Base-by-base conservation (phyloP, 1,139 yeast species). In the Hemisphaericaspora lyxosophila region DNA sequence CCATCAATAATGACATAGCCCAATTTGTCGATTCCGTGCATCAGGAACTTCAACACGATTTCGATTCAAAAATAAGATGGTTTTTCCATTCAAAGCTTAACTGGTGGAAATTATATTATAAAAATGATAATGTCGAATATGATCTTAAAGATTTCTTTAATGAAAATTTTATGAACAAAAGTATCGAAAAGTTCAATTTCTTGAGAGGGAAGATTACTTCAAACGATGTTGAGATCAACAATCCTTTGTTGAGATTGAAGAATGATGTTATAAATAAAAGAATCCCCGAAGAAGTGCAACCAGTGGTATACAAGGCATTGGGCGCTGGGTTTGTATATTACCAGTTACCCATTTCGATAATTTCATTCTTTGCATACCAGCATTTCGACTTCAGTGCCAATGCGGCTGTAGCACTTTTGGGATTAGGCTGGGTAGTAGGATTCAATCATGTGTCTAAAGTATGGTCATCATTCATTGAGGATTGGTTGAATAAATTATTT, bases 41-140 rank as follows among this genome's bases (percentile, higher is more conserved):
- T 47, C 43, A 57, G 4, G 78, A 72, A 42, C 53, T 72, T 12
- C 75, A 69, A 43, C 46, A 54, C 26, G 46, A 51, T 3, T 60
- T 71, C 32, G 56, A 59, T 7, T 75, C 76, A 2, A 41, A 49
- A 3, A 59, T 70, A 1, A 46, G 47, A 6, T 46, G 41, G 1
- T 68, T 59, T 41, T 68, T 72, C 54, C 49, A 45, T 7, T 53
- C 49, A 19, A 60, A 55, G 15, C 57, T 72, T 31, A 49, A 52
- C 20, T 72, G 77, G 77, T 71, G 74, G 73, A 69, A 60, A 44
- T 53, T 72, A 14, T 72, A 72, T 48, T 59, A 57, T 41, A 64
- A 60, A 35, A 71, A 71, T 43, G 78, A 72, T 42, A 70, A 71
- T 43, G 70, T 72, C 12, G 75, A 70, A 50, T 71, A 71, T 42